phyloP scores from a whole-genome alignment of 805 yeast genomes.

The Debaryomyces castellii region DNA sequence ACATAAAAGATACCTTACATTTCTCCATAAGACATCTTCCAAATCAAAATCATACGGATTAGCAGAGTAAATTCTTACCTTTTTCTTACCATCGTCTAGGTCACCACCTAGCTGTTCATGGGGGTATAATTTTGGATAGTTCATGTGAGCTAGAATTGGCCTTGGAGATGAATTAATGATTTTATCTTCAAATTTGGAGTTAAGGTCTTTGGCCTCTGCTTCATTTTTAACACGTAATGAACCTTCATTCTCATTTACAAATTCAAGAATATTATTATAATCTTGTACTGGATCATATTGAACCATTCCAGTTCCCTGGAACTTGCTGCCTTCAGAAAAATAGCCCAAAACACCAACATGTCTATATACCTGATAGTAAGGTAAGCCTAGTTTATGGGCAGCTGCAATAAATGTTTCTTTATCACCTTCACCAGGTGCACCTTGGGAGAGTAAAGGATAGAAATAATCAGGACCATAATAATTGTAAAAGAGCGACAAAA shows the following conservation, averaged over 20 bases:
- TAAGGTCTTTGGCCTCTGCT: neutral
- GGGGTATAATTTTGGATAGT: neutral
- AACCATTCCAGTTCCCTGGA: slow-evolving; percentile 34
- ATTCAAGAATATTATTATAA: neutral
- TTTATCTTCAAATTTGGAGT: neutral
- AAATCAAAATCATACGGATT: neutral
- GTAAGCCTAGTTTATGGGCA: slow-evolving; percentile 21
- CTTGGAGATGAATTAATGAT: neutral
- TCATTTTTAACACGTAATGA: neutral
- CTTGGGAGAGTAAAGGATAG: slow-evolving; percentile 60
- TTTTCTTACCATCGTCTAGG: neutral
- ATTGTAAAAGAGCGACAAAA: slow-evolving; percentile 65
- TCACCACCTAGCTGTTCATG: neutral
- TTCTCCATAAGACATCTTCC: neutral
- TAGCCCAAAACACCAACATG: slow-evolving; percentile 34
- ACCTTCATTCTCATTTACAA: neutral
- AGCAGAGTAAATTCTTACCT: neutral
- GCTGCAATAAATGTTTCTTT: slow-evolving; percentile 38
- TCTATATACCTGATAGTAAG: slow-evolving; percentile 42
- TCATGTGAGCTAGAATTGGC: slow-evolving; percentile 1
- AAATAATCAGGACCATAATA: slow-evolving; percentile 59
- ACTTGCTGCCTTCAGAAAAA: slow-evolving; percentile 15
- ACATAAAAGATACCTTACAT: neutral
- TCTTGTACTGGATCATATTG: slow-evolving; percentile 27
- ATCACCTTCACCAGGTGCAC: slow-evolving; percentile 43